Evolutionary conservation across 768 basidiomycete genomes (phyloP).

Genomic region (Tylopilus intermedius): DNA sequence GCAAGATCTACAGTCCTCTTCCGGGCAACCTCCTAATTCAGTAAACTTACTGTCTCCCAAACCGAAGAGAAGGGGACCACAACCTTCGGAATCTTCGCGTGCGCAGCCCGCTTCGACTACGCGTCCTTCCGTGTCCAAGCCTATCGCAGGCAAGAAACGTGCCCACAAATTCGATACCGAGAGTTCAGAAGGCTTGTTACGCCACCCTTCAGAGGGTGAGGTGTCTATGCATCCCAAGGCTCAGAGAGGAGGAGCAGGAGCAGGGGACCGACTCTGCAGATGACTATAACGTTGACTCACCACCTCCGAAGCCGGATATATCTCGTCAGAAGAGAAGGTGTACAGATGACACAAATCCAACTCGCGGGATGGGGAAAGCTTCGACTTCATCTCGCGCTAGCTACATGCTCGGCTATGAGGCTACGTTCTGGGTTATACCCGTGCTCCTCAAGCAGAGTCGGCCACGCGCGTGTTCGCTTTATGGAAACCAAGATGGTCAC

Average conservation of each 20-base stretch:
- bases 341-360: conserved; percentile 23
- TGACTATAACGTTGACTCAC: conserved; percentile 33
- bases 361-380: conserved; percentile 20
- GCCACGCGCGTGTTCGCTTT: conserved; percentile 66
- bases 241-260: conserved; percentile 8
- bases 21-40: conserved; percentile 6
- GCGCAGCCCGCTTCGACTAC: conserved; percentile 2
- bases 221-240: conserved; percentile 12
- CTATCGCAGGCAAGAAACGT: conserved; percentile 19
- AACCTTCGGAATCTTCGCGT: conserved; percentile 2
- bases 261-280: conserved; percentile 36
- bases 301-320: conserved; percentile 15
- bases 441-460: conserved; percentile 10
- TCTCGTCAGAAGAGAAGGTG: conserved; percentile 49
- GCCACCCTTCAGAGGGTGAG: conserved; percentile 27
- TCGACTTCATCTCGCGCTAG: conserved; percentile 26
- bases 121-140: conserved; percentile 4
- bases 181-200: conserved; percentile 16
- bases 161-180: conserved; percentile 24
- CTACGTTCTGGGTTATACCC: conserved; percentile 34
- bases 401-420: conserved; percentile 35
- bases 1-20: conserved; percentile 36
- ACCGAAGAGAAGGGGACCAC: conserved; percentile 2
- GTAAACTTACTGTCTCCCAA: conserved; percentile 5
- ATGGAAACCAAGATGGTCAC: conserved; percentile 55